These are phyloP conservation scores for Podospora didyma DNA, from an alignment of 495 filamentous ascomycete genomes.

Conservation along the genomic window DNA sequence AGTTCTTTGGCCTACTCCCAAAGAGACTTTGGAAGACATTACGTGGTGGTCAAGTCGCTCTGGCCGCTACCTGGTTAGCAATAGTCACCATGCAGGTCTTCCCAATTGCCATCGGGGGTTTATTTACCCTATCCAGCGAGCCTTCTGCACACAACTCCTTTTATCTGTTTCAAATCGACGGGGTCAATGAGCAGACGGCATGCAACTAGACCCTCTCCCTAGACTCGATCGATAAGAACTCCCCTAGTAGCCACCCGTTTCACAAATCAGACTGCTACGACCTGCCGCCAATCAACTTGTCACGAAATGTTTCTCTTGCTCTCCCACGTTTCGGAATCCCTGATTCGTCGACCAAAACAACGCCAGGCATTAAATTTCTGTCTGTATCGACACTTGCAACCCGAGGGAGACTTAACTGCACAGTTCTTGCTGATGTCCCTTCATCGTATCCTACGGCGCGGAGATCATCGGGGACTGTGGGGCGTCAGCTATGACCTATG, in stretches of 20 bases:
- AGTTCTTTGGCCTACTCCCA: neutral
- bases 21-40: neutral
- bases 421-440: neutral
- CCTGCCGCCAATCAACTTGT: neutral
- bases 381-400: neutral
- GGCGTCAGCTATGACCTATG: neutral
- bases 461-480: neutral
- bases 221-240: neutral
- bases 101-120: neutral
- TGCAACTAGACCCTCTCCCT: neutral
- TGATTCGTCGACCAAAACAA: neutral
- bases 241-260: neutral
- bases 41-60: neutral
- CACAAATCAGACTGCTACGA: neutral
- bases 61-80: neutral
- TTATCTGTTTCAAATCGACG: neutral
- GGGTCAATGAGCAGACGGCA: neutral
- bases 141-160: neutral
- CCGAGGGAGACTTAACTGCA: neutral
- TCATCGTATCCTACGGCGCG: neutral
- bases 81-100: neutral
- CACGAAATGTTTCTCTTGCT: neutral
- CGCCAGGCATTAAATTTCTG: neutral
- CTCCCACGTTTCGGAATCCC: neutral
- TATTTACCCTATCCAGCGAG: neutral